Base-by-base conservation (phyloP, 2,329 filamentous ascomycete genomes). In the Sphaerulina musiva region DNA sequence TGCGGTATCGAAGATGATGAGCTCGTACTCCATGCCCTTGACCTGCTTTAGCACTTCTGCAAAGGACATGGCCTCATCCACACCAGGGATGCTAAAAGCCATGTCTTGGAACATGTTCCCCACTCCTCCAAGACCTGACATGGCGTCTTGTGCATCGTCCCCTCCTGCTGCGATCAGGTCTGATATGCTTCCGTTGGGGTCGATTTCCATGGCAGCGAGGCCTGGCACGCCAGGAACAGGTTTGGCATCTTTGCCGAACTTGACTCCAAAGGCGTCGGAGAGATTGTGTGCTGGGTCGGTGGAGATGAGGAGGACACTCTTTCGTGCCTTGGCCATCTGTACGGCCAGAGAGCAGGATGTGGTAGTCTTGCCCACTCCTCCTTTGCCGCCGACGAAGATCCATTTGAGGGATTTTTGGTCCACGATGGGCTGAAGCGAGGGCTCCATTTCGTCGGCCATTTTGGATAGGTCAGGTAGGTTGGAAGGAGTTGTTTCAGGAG, bases 41-140 rank as follows among this genome's bases (percentile, higher is more conserved):
- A 98, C 93, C 75, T 98, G 93, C 75, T 98, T 98, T 68, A 98
- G 81, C 61, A 98, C 93, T 77, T 98, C 93, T 71, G 93, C 93
- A 70, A 98, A 98, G 54, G 91, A 96, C 93, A 98, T 98, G 72
- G 93, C 93, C 74, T 98, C 93, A 71, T 98, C 93, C 59, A 98
- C 95, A 74, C 93, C 93, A 14, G 93, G 93, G 59, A 98, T 98
- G 62, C 89, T 91, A 73, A 97, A 96, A 0, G 93, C 93, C 62
- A 98, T 78, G 73, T 98, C 93, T 74, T 98, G 93, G 87, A 97
- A 95, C 91, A 97, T 96, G 64, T 86, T 87, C 26, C 92, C 91
- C 76, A 96, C 84, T 2, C 81, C 83, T 12, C 78, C 76, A 57
- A 84, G 66, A 8, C 84, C 85, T 48, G 80, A 81, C 76, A 88